These are phyloP conservation scores for Physocladia obscura DNA, from an alignment of 192 early-diverging fungal genomes.

Conservation along the genomic window DNA sequence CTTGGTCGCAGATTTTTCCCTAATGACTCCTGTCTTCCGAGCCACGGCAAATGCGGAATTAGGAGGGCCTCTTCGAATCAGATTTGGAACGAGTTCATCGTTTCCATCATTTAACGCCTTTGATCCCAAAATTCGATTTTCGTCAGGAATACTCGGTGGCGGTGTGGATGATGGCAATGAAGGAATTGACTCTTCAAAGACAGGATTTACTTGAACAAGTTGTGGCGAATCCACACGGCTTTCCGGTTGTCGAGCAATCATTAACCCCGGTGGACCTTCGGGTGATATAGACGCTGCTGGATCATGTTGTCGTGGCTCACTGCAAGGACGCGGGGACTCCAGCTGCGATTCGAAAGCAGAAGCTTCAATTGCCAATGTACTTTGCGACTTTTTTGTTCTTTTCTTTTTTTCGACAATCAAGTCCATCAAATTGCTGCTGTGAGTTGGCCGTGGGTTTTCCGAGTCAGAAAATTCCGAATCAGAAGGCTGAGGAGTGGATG, in stretches of 20 bases:
- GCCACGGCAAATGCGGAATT: conserved; percentile 4
- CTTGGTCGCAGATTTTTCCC: background rate
- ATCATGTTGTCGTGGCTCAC: background rate
- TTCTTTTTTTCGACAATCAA: conserved; percentile 22
- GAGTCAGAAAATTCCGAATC: conserved; percentile 33
- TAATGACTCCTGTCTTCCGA: background rate
- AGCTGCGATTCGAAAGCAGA: background rate
- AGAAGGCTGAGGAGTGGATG: conserved; percentile 4
- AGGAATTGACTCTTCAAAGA: background rate
- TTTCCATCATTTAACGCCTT: conserved; percentile 38
- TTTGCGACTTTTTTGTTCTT: background rate
- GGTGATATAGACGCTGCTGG: background rate
- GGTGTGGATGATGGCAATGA: background rate
- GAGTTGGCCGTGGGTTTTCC: conserved; percentile 7
- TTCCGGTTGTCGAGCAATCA: background rate
- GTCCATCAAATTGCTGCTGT: background rate
- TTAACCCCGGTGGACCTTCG: background rate
- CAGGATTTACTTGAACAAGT: background rate
- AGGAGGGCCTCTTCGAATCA: conserved; percentile 10
- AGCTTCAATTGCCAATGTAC: background rate
- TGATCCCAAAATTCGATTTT: conserved; percentile 42
- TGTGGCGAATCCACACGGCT: background rate
- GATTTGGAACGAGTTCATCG: conserved; percentile 23
- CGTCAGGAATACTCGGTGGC: conserved; percentile 6
- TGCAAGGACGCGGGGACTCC: background rate